Evolutionary conservation across 2,329 filamentous ascomycete genomes (phyloP).

Genomic region (Rhynchosporium secalis): DNA sequence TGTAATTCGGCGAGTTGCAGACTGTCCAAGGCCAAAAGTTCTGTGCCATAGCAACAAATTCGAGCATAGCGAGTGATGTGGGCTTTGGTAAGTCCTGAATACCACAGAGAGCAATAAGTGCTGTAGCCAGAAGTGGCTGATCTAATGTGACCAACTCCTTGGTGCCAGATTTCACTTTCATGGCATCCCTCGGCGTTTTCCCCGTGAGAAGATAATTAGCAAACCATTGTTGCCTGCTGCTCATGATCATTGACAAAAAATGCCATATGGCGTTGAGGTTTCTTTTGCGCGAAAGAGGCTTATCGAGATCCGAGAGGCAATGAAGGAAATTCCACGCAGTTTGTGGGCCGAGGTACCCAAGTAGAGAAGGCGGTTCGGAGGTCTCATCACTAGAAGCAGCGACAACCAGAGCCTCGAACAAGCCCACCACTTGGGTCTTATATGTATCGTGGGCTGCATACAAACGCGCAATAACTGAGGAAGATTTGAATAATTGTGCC

Average conservation of each 20-base stretch:
- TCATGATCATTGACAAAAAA: conserved; percentile 81
- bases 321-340: conserved; percentile 83
- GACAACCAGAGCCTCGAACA: conserved; percentile 73
- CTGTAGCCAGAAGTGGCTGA: conserved; percentile 71
- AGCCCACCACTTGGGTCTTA: conserved; percentile 62
- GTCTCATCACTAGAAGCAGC: conserved; percentile 60
- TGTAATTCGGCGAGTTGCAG: conserved; percentile 72
- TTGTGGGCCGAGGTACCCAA: conserved; percentile 82
- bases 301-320: conserved; percentile 73
- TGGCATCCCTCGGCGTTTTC: conserved; percentile 74
- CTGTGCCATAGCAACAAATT: conserved; percentile 85
- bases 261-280: conserved; percentile 76
- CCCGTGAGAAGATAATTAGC: conserved; percentile 90
- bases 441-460: conserved; percentile 70
- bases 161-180: conserved; percentile 52
- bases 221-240: conserved; percentile 93
- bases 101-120: conserved; percentile 67
- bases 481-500: conserved; percentile 76
- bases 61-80: conserved; percentile 73
- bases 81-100: conserved; percentile 64
- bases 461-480: conserved; percentile 73
- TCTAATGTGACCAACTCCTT: conserved; percentile 47
- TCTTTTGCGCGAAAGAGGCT: conserved; percentile 65
- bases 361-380: conserved; percentile 86
- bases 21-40: conserved; percentile 97